A percentile compares a stretch with the other conserved stretches of the same genome.
Conservation (phyloP, 1,284 basidiomycete genomes). For the Trametes sp. region DNA sequence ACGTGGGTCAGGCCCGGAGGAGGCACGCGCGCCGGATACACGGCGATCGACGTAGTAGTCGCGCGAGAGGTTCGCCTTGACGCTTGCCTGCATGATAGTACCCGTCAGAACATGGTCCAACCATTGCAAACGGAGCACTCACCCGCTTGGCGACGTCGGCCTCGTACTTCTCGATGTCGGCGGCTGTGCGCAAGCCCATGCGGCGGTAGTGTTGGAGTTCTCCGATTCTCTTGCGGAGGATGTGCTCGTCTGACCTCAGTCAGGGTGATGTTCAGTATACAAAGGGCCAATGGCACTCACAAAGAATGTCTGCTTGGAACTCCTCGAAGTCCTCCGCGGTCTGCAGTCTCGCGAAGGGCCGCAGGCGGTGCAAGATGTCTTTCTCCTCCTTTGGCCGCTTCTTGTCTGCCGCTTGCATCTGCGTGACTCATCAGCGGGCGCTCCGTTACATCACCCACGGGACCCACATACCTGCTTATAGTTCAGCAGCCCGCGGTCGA, state of each 20-base stretch:
- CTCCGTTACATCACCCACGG: background rate
- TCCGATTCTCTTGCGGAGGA: slow-evolving; percentile 84
- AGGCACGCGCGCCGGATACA: slow-evolving; percentile 56
- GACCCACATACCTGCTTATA: slow-evolving; percentile 82
- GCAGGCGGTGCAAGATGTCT: slow-evolving; percentile 88
- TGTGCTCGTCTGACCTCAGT: slow-evolving; percentile 73
- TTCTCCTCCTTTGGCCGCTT: slow-evolving; percentile 92
- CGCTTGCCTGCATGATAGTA: slow-evolving; percentile 52
- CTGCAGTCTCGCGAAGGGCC: slow-evolving; percentile 93
- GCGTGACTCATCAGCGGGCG: slow-evolving; percentile 21
- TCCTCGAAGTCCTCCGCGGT: slow-evolving; percentile 92
- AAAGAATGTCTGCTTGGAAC: slow-evolving; percentile 89
- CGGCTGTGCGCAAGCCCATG: slow-evolving; percentile 80
- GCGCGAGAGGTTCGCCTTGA: slow-evolving; percentile 62
- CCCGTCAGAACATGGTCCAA: background rate
- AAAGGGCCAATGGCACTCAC: slow-evolving; percentile 50
- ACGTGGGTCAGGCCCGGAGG: slow-evolving; percentile 63
- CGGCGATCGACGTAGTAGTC: slow-evolving; percentile 66
- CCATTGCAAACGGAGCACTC: slow-evolving; percentile 35
- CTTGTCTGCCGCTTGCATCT: slow-evolving; percentile 93
- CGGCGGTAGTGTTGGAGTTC: slow-evolving; percentile 91
- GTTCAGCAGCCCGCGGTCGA: slow-evolving; percentile 91
- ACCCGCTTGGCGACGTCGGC: slow-evolving; percentile 77
- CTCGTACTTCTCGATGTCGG: slow-evolving; percentile 92
- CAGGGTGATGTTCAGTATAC: background rate